Percentiles rank a stretch among this genome's conserved stretches.
These are phyloP conservation scores for Candida golubevii DNA, from an alignment of 805 yeast genomes.

Conservation along the genomic window DNA sequence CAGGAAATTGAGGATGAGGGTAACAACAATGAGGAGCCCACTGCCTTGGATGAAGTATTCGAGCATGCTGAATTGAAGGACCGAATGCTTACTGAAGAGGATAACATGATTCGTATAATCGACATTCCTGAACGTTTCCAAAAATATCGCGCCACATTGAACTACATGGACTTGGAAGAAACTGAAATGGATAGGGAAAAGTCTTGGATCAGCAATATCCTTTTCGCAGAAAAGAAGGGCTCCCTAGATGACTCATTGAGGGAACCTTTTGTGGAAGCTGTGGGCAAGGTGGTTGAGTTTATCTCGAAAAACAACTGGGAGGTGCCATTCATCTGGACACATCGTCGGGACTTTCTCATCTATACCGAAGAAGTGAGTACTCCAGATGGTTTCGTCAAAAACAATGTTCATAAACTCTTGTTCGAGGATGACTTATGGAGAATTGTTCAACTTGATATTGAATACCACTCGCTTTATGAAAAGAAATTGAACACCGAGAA, in stretches of 20 bases:
- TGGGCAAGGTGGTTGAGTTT: conserved; percentile 65
- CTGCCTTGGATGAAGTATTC: conserved; percentile 80
- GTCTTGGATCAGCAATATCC: conserved; percentile 70
- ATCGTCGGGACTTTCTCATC: conserved; percentile 83
- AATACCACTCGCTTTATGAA: conserved; percentile 77
- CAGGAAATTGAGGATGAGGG: conserved; percentile 65
- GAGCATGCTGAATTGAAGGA: conserved; percentile 92
- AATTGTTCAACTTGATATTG: conserved; percentile 79
- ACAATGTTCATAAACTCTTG: conserved; percentile 47
- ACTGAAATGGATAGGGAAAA: conserved; percentile 70
- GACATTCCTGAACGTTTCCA: conserved; percentile 95
- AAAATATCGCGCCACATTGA: conserved; percentile 61
- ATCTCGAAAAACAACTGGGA: conserved; percentile 76
- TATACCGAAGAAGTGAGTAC: conserved; percentile 45
- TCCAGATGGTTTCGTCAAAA: conserved; percentile 33
- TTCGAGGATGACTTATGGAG: conserved; percentile 91
- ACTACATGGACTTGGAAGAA: conserved; percentile 62
- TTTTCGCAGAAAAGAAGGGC: conserved; percentile 53
- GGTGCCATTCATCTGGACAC: conserved; percentile 93
- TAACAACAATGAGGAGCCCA: conserved; percentile 48
- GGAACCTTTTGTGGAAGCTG: conserved; percentile 62
- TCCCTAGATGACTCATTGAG: conserved; percentile 36
- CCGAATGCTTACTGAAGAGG: conserved; percentile 87
- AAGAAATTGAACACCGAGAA: conserved; percentile 62
- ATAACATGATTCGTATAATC: conserved; percentile 74